Conservation (phyloP, 169 alveolate genomes). For the Theileria annulata region DNA sequence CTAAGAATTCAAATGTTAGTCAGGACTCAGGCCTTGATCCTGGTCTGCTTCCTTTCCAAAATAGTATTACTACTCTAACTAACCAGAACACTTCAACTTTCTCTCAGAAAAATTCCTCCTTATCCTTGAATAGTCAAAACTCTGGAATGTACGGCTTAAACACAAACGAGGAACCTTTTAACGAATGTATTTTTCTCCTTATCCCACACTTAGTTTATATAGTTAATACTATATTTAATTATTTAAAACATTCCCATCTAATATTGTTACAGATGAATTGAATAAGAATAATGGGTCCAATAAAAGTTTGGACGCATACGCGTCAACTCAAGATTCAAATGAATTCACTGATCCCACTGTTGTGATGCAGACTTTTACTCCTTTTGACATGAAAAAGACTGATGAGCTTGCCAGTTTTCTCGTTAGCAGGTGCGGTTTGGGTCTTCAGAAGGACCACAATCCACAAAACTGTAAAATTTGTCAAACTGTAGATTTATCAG, state of each 20-base stretch:
- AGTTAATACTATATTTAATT: background rate
- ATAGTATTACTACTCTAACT: background rate
- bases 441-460: slow-evolving; percentile 39
- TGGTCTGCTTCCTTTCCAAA: background rate
- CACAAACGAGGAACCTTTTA: background rate
- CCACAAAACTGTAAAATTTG: slow-evolving; percentile 52
- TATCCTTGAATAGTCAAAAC: background rate
- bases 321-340: slow-evolving; percentile 18
- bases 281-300: background rate
- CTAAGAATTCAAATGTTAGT: background rate
- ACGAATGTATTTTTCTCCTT: background rate
- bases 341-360: slow-evolving; percentile 7
- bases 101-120: background rate
- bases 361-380: slow-evolving; percentile 57
- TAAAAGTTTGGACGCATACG: background rate
- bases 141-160: background rate
- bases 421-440: slow-evolving; percentile 62
- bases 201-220: background rate
- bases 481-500: slow-evolving; percentile 63
- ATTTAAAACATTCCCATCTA: background rate
- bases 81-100: background rate
- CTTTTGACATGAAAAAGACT: slow-evolving; percentile 63
- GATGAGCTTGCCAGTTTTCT: slow-evolving; percentile 60
- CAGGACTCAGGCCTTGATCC: background rate
- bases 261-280: background rate